These are phyloP conservation scores for Botryotinia globosa DNA, from an alignment of 2,329 filamentous ascomycete genomes.

Conservation along the genomic window DNA sequence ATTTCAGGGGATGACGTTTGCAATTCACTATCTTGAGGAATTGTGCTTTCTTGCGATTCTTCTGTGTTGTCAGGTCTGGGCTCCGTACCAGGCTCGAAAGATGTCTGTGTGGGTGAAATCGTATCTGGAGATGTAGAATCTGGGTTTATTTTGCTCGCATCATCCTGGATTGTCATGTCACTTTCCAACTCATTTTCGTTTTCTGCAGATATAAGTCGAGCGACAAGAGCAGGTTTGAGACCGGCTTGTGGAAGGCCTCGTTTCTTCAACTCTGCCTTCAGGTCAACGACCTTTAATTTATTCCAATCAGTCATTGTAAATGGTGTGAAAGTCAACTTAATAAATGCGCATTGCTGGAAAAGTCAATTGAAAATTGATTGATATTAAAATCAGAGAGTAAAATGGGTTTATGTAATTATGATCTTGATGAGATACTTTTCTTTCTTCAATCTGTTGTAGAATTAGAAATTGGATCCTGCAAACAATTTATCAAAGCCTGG, in stretches of 20 bases:
- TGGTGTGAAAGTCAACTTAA: not conserved
- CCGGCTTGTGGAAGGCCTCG: conserved; percentile 68
- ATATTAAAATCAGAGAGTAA: not conserved
- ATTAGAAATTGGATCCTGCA: conserved; percentile 9
- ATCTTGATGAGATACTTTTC: not conserved
- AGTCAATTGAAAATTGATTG: not conserved
- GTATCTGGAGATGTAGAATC: conserved; percentile 32
- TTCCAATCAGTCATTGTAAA: conserved; percentile 50
- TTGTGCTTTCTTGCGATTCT: not conserved
- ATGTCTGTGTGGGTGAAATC: conserved; percentile 25
- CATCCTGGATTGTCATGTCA: conserved; percentile 35
- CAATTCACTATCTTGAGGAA: not conserved
- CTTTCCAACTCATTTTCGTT: conserved; percentile 39
- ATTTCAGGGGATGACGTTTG: conserved; percentile 12
- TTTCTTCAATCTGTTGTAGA: not conserved
- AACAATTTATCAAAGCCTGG: conserved; percentile 14
- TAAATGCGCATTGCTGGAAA: conserved; percentile 6
- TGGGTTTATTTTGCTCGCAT: conserved; percentile 28
- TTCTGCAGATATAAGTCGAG: conserved; percentile 54
- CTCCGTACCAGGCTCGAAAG: not conserved
- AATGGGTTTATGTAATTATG: not conserved
- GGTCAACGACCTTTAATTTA: conserved; percentile 69
- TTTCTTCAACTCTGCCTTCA: conserved; percentile 71
- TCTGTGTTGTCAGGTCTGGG: not conserved
- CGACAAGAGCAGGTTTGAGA: conserved; percentile 68